Conservation (phyloP, 2,329 filamentous ascomycete species). For the Beauveria caledonica region DNA sequence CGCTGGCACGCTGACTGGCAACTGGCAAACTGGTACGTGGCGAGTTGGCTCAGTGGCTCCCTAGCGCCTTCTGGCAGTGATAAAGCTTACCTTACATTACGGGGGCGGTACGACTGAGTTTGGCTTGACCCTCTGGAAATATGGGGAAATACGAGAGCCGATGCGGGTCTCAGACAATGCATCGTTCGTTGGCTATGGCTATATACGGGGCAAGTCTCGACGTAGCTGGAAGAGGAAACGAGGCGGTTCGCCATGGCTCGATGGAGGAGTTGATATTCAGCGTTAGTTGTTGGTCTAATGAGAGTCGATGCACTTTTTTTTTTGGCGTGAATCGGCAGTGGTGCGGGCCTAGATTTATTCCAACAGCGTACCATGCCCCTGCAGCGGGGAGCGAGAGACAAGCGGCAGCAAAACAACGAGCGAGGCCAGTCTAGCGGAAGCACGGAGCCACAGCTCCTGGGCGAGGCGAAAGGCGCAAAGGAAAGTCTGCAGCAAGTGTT, state of each 20-base stretch:
- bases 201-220: constrained; percentile 4
- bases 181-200: neutral
- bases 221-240: neutral
- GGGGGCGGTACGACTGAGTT: neutral
- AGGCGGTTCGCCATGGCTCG: constrained; percentile 4
- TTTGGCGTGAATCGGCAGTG: too few relatives aligned
- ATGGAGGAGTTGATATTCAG: neutral
- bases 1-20: too few relatives aligned
- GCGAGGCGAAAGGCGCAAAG: too few relatives aligned
- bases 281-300: neutral
- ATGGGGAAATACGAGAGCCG: constrained; percentile 6
- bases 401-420: neutral
- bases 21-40: too few relatives aligned
- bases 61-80: too few relatives aligned
- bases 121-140: neutral
- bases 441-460: neutral
- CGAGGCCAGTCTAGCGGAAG: neutral
- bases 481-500: neutral
- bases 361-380: too few relatives aligned
- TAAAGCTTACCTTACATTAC: too few relatives aligned
- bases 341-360: neutral
- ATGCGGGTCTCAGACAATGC: constrained; percentile 4
- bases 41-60: too few relatives aligned
- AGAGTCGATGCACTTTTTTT: neutral
- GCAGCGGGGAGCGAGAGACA: too few relatives aligned